phyloP scores from a whole-genome alignment of 306 rosid species.

The Cicer pinnatifidum region DNA sequence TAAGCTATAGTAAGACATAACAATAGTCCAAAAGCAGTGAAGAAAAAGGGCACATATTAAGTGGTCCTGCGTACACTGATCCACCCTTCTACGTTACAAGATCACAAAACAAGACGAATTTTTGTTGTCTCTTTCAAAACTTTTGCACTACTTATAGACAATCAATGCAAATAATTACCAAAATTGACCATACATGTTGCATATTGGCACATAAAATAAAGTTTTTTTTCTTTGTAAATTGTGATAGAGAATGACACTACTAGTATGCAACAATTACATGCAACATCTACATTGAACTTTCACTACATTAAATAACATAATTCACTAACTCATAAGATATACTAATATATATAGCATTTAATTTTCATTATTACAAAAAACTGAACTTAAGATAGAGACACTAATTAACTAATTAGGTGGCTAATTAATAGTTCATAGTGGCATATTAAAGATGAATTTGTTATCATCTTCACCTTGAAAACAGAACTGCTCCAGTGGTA shows the following conservation, averaged over 20 bases:
- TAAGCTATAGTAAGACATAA: neutral
- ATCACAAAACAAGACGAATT: neutral
- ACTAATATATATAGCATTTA: neutral
- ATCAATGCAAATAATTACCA: slow-evolving; percentile 16
- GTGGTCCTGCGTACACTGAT: neutral
- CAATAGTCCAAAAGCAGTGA: slow-evolving; percentile 33
- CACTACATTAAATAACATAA: slow-evolving; percentile 36
- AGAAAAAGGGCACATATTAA: neutral
- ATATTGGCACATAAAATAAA: slow-evolving; percentile 16
- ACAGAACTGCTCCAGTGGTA: slow-evolving; percentile 36
- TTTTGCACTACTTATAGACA: neutral
- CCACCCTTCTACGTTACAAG: neutral
- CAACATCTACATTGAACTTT: slow-evolving; percentile 15
- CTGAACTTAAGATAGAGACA: slow-evolving; percentile 1
- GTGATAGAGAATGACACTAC: slow-evolving; percentile 6
- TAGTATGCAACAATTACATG: slow-evolving; percentile 35
- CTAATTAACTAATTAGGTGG: slow-evolving; percentile 33
- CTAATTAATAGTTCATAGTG: slow-evolving; percentile 46
- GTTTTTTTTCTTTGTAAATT: neutral
- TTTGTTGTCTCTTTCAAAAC: slow-evolving; percentile 10
- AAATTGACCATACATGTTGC: neutral
- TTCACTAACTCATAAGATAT: slow-evolving; percentile 1
- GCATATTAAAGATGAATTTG: slow-evolving; percentile 35
- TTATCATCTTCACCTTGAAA: slow-evolving; percentile 44
- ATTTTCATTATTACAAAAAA: slow-evolving; percentile 11